Percentiles rank a stretch among this genome's conserved stretches.
phyloP scores from a whole-genome alignment of 192 early-diverging fungal species.

The Dissophora ornata region DNA sequence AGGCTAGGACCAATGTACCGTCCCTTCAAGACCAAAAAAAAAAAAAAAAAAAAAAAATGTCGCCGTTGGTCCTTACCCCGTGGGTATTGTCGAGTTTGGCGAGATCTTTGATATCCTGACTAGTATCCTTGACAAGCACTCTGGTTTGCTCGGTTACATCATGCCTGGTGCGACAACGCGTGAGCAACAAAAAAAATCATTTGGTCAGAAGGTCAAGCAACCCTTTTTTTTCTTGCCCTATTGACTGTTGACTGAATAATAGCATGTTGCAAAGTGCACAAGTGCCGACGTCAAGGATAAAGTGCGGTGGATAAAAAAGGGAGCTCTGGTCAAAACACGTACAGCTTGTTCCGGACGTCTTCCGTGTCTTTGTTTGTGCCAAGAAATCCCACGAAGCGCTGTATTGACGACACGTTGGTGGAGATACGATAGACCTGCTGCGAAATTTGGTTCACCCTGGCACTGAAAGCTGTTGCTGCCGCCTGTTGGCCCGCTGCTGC shows the following conservation, averaged over 20 bases:
- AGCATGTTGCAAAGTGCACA: no score
- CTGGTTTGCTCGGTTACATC: slow-evolving; percentile 84
- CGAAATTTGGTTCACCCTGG: slow-evolving; percentile 70
- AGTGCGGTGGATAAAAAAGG: neutral
- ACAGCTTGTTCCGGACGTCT: slow-evolving; percentile 81
- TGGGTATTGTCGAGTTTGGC: slow-evolving; percentile 65
- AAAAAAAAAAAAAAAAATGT: no score
- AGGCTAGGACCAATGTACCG: no score
- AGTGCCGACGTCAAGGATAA: no score
- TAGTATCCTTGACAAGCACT: slow-evolving; percentile 83
- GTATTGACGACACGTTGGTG: slow-evolving; percentile 84
- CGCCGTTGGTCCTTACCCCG: no score
- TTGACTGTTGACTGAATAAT: no score
- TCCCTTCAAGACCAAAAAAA: no score
- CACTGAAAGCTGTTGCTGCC: slow-evolving; percentile 18
- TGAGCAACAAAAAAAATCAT: neutral
- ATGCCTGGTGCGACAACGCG: slow-evolving; percentile 58
- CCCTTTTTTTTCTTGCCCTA: no score
- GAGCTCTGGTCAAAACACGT: slow-evolving; percentile 14
- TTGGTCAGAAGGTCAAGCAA: slow-evolving; percentile 11
- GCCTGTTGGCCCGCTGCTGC: neutral
- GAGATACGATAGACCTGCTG: slow-evolving; percentile 90
- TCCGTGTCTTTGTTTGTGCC: slow-evolving; percentile 82
- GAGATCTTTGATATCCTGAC: slow-evolving; percentile 79
- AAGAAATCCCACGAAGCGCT: slow-evolving; percentile 78